These are phyloP conservation scores for Cornus florida DNA, from an alignment of 148 eudicot genomes.

Conservation along the genomic window DNA sequence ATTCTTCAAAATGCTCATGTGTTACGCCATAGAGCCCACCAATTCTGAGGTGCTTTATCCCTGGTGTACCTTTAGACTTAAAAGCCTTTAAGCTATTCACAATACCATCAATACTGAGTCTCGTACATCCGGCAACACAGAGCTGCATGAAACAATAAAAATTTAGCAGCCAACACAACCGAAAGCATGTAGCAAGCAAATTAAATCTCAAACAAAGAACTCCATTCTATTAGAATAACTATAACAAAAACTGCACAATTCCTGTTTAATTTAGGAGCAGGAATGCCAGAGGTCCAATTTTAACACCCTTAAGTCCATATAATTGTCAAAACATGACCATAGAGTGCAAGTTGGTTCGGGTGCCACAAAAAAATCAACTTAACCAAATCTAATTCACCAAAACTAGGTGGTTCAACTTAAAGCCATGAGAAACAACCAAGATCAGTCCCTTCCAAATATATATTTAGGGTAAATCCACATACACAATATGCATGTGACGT, in stretches of 20 bases:
- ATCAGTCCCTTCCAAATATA: background rate
- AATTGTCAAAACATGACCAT: background rate
- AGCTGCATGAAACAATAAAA: conserved; percentile 51
- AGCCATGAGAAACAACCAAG: background rate
- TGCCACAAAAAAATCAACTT: background rate
- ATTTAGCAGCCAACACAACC: conserved; percentile 6
- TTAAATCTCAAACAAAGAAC: background rate
- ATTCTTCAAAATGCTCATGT: conserved; percentile 60
- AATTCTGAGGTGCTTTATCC: conserved; percentile 67
- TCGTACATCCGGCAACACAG: conserved; percentile 72
- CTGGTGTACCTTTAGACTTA: conserved; percentile 38
- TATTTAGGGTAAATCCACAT: background rate
- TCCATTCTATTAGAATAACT: background rate
- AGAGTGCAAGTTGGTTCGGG: background rate
- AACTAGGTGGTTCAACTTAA: background rate
- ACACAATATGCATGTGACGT: background rate
- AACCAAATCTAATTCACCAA: background rate
- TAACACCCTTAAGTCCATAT: background rate
- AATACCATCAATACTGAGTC: conserved; percentile 61
- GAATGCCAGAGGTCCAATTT: background rate
- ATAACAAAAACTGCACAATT: no score
- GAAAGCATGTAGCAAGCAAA: background rate
- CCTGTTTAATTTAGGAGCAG: no score
- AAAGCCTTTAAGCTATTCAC: conserved; percentile 50
- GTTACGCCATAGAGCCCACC: conserved; percentile 61